Conservation (phyloP, 2,329 filamentous ascomycete genomes). For the Pyrenochaeta sp. region DNA sequence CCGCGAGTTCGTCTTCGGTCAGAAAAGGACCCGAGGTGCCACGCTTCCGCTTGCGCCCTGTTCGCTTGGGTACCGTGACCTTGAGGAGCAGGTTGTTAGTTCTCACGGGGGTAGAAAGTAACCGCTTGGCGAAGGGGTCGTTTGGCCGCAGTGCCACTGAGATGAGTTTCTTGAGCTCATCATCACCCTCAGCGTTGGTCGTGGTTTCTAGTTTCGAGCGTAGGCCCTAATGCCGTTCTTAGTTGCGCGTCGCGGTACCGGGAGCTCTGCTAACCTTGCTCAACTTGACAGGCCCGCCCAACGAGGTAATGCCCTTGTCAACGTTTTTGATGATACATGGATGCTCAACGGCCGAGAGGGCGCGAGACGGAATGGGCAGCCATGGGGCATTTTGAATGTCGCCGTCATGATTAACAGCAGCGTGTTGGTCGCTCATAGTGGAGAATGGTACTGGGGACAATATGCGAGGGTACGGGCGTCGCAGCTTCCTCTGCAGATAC, state of each 20-base stretch:
- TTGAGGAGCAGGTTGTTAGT: conserved; percentile 88
- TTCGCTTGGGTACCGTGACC: conserved; percentile 85
- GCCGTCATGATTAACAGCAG: conserved; percentile 9
- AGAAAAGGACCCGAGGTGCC: conserved; percentile 72
- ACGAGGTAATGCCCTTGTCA: conserved; percentile 69
- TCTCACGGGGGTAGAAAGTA: conserved; percentile 77
- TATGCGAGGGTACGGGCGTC: conserved; percentile 5
- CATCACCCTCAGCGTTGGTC: conserved; percentile 29
- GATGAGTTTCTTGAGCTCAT: conserved; percentile 58
- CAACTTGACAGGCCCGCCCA: conserved; percentile 65
- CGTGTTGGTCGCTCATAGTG: conserved; percentile 21
- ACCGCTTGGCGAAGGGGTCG: conserved; percentile 79
- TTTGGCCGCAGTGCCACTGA: conserved; percentile 81
- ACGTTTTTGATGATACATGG: conserved; percentile 71
- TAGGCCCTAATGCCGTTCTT: conserved; percentile 32
- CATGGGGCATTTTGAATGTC: conserved; percentile 47
- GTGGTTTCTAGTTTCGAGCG: conserved; percentile 36
- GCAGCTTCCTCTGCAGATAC: conserved; percentile 12
- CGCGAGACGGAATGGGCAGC: conserved; percentile 60
- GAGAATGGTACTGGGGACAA: conserved; percentile 1
- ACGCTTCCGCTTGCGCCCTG: conserved; percentile 83
- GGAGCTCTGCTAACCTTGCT: conserved; percentile 54
- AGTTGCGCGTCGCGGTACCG: conserved; percentile 7
- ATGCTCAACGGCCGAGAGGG: conserved; percentile 71
- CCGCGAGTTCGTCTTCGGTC: conserved; percentile 41